phyloP scores from a whole-genome alignment of 495 filamentous ascomycete genomes.

The Neurospora sp. region DNA sequence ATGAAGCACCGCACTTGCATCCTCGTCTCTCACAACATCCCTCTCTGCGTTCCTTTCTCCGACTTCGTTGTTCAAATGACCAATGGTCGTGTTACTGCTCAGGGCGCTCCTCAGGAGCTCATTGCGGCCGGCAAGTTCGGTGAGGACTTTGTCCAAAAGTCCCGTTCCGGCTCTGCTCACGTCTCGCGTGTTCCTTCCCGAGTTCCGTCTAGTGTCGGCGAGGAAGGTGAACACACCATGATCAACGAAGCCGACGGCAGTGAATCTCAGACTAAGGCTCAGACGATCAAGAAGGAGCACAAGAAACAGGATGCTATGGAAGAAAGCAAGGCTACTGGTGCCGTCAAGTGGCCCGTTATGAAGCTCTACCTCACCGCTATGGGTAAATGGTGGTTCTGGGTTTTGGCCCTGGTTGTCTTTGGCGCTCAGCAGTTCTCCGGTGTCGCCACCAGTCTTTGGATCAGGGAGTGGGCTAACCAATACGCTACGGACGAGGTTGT shows the following conservation, averaged over 20 bases:
- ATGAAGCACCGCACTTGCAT: conserved; percentile 89
- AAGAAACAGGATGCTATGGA: conserved; percentile 44
- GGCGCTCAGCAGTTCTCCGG: conserved; percentile 69
- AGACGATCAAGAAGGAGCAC: conserved; percentile 32
- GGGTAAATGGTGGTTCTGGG: conserved; percentile 95
- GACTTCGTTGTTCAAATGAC: conserved; percentile 75
- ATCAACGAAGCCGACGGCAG: conserved; percentile 31
- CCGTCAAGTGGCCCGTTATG: conserved; percentile 79
- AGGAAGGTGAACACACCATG: conserved; percentile 38
- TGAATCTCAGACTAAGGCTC: conserved; percentile 21
- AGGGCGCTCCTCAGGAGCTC: conserved; percentile 67
- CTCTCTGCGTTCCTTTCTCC: conserved; percentile 68
- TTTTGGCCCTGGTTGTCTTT: conserved; percentile 62
- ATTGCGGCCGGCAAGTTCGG: conserved; percentile 76
- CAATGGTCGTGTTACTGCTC: conserved; percentile 69
- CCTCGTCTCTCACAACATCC: conserved; percentile 91
- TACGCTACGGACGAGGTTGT: conserved; percentile 31
- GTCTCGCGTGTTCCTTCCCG: conserved; percentile 63
- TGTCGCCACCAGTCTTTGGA: conserved; percentile 87
- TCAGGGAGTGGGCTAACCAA: conserved; percentile 71
- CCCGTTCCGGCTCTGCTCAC: conserved; percentile 52
- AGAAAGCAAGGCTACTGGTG: conserved; percentile 71
- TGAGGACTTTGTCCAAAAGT: conserved; percentile 65
- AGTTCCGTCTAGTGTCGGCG: conserved; percentile 56
- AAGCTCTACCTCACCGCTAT: conserved; percentile 76